Conservation (phyloP, 352 stramenopile genomes). For the Phytophthora citricola region DNA sequence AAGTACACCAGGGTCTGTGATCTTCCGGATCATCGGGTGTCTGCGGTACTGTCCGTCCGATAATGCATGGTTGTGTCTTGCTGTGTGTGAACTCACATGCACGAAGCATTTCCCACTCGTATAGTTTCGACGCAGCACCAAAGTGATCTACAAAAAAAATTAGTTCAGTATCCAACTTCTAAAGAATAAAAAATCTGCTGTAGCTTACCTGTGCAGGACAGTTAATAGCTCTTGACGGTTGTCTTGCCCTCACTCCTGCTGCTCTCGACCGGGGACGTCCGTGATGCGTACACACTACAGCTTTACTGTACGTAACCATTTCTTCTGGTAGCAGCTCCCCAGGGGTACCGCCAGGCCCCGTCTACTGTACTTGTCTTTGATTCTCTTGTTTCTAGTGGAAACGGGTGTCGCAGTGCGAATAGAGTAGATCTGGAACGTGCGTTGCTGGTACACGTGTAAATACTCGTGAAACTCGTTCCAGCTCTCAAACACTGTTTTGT, state of each 20-base stretch:
- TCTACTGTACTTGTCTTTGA: slow-evolving; percentile 24
- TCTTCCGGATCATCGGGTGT: slow-evolving; percentile 34
- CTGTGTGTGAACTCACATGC: slow-evolving; percentile 33
- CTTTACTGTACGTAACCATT: slow-evolving; percentile 37
- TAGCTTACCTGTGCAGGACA: slow-evolving; percentile 31
- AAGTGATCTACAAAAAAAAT: slow-evolving; percentile 30
- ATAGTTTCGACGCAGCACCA: slow-evolving; percentile 29
- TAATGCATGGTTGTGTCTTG: slow-evolving; percentile 33
- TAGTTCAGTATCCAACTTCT: not conserved
- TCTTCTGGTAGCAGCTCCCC: slow-evolving; percentile 29
- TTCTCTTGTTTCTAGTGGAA: slow-evolving; percentile 30
- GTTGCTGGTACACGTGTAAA: slow-evolving; percentile 34
- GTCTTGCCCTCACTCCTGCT: slow-evolving; percentile 11
- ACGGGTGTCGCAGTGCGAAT: slow-evolving; percentile 32
- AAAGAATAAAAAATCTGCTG: not conserved
- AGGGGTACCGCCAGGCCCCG: slow-evolving; percentile 10
- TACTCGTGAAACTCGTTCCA: slow-evolving; percentile 43
- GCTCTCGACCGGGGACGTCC: slow-evolving; percentile 24
- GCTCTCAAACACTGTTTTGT: slow-evolving; percentile 27
- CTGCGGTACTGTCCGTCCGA: slow-evolving; percentile 31
- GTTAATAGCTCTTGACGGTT: slow-evolving; percentile 31
- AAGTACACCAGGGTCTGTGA: slow-evolving; percentile 29
- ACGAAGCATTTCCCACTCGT: slow-evolving; percentile 28
- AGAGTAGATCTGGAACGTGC: slow-evolving; percentile 42
- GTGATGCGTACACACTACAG: slow-evolving; percentile 36